A percentile compares a stretch with the other conserved stretches of the same genome.
Evolutionary conservation across 2,329 filamentous ascomycete species (phyloP).

Genomic region (Diaporthe velutina): DNA sequence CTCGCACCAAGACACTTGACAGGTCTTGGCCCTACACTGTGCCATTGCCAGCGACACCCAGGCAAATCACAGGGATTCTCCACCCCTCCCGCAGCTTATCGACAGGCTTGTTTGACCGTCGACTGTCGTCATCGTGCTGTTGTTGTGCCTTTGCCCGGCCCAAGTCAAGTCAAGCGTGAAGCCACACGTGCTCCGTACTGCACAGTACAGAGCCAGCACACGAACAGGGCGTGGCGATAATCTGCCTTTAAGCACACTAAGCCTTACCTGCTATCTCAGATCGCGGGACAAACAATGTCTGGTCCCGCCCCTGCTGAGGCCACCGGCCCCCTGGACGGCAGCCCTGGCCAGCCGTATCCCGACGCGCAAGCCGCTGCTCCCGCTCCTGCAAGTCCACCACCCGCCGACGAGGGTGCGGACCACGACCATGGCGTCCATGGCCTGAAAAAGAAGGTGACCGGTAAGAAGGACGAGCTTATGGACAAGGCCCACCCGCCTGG

Average conservation of each 20-base stretch:
- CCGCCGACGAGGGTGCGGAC: neutral
- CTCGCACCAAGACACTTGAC: conserved; percentile 27
- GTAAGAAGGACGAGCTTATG: conserved; percentile 55
- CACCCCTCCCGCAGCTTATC: conserved; percentile 17
- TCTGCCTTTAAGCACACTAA: conserved; percentile 4
- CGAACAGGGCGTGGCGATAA: conserved; percentile 29
- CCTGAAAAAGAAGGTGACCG: conserved; percentile 51
- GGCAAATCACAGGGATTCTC: conserved; percentile 14
- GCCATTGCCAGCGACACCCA: conserved; percentile 2
- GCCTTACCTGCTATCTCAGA: conserved; percentile 5
- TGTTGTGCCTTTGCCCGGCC: neutral
- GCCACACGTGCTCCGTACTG: conserved; percentile 16
- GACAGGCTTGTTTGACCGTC: conserved; percentile 2
- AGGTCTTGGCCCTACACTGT: conserved; percentile 30
- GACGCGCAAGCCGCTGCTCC: neutral
- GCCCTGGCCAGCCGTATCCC: neutral
- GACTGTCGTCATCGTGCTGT: conserved; percentile 34
- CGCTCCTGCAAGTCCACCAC: neutral
- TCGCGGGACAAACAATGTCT: conserved; percentile 32
- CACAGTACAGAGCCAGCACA: neutral
- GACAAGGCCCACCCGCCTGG: conserved; percentile 71
- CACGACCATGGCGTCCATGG: conserved; percentile 38
- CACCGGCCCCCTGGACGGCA: conserved; percentile 1
- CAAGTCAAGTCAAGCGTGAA: conserved; percentile 29
- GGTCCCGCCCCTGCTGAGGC: conserved; percentile 24